phyloP scores from a whole-genome alignment of 2,329 filamentous ascomycete genomes.

The Pseudomassariella vexata region DNA sequence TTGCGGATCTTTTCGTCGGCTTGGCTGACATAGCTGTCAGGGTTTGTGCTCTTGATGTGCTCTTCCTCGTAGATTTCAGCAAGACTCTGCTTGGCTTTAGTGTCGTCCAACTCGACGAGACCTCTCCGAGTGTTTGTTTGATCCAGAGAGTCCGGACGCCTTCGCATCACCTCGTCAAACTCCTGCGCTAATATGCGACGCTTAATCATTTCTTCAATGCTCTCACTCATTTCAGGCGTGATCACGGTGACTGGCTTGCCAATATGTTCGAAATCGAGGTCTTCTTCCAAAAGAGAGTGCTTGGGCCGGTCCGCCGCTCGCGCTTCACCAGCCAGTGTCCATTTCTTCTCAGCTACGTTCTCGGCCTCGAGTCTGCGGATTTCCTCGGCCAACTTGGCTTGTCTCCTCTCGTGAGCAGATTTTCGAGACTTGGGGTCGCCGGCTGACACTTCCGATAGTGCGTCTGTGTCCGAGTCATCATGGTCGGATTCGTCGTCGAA shows the following conservation, averaged over 20 bases:
- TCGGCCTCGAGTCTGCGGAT: constrained; percentile 87
- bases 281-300: constrained; percentile 90
- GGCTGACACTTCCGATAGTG: constrained; percentile 59
- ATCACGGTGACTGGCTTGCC: constrained; percentile 94
- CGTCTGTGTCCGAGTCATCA: constrained; percentile 60
- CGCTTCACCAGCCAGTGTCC: constrained; percentile 87
- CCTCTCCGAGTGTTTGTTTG: constrained; percentile 56
- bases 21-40: constrained; percentile 71
- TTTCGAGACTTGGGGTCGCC: constrained; percentile 66
- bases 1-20: constrained; percentile 76
- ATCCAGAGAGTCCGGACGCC: constrained; percentile 69
- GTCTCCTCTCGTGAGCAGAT: constrained; percentile 81
- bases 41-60: constrained; percentile 71
- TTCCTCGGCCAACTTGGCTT: constrained; percentile 80
- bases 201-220: constrained; percentile 92
- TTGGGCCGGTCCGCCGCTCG: constrained; percentile 73
- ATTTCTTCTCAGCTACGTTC: constrained; percentile 83
- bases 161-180: constrained; percentile 84
- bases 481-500: constrained; percentile 72
- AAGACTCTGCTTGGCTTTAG: constrained; percentile 78
- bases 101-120: constrained; percentile 77
- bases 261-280: constrained; percentile 90
- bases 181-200: constrained; percentile 82
- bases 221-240: constrained; percentile 83
- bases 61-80: constrained; percentile 95